Percentiles rank a stretch among this genome's conserved stretches.
Evolutionary conservation across 352 stramenopile genomes (phyloP).

Genomic region (Bremia lactucae): DNA sequence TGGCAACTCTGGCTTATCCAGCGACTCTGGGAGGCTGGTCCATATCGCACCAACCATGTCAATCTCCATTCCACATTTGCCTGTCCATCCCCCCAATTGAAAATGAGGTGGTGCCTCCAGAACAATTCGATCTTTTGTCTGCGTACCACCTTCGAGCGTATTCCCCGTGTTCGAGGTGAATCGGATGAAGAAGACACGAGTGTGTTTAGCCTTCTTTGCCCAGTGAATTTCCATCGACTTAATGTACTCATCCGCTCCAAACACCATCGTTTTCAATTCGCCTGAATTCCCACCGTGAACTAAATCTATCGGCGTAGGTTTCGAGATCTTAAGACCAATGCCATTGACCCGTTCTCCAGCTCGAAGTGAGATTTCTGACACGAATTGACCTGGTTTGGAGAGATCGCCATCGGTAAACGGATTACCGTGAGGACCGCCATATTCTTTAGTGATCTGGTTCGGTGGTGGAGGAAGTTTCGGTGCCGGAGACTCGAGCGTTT

Average conservation of each 20-base stretch:
- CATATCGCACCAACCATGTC: slow-evolving; percentile 5
- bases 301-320: neutral
- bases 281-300: slow-evolving; percentile 2
- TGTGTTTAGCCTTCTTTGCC: slow-evolving; percentile 1
- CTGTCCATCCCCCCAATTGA: slow-evolving; percentile 7
- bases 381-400: neutral
- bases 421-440: neutral
- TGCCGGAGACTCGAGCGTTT: no score
- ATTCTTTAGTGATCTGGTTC: no score
- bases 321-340: slow-evolving; percentile 3
- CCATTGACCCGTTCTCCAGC: neutral
- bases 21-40: no score
- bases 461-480: no score
- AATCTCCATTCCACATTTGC: slow-evolving; percentile 6
- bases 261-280: slow-evolving; percentile 1
- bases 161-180: slow-evolving; percentile 6
- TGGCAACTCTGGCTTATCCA: no score
- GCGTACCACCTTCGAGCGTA: slow-evolving; percentile 2
- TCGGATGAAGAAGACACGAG: slow-evolving; percentile 9
- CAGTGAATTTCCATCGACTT: slow-evolving; percentile 7
- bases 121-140: slow-evolving; percentile 1
- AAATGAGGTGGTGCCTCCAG: slow-evolving; percentile 2
- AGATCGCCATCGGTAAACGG: neutral
- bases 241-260: slow-evolving; percentile 3
- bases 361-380: neutral